Evolutionary conservation across 2,329 filamentous ascomycete species (phyloP), one percentile per base, ranked within the genome.

Genomic region (Thelonectria rubi): DNA sequence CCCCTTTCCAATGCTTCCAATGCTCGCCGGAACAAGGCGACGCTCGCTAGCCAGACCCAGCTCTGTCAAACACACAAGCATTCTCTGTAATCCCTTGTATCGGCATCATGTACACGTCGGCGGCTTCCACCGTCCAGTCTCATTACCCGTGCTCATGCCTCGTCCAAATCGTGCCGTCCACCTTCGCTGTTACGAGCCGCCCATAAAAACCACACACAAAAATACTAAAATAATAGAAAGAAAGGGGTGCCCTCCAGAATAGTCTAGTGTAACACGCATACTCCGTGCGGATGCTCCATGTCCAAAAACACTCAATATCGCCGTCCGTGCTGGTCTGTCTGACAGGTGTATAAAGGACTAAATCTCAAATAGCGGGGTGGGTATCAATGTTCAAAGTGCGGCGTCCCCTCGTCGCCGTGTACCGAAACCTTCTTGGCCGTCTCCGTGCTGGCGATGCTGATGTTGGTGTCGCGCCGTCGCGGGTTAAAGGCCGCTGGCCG

Each of bases 401-500:
- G 69, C 65, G 50, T 63, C 60, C 66, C 64, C 63, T 74, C 73
- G 64, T 75, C 77, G 62, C 74, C 75, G 62, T 77, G 73, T 51
- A 79, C 69, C 40, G 76, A 65, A 17, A 86, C 72, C 72, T 87
- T 87, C 76, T 88, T 89, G 40, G 87, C 87, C 45, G 87, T 89
- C 67, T 88, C 87, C 1, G 85, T 87, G 70, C 86, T 88, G 32
- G 82, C 84, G 26, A 86, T 83, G 65, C 85, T 88, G 1, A 83
- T 84, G 66, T 87, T 86, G 55, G 86, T 89, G 65, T 86, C 84
- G 32, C 87, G 81, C 58, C 86, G 79, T 62, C 77, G 78, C 2
- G 80, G 76, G 47, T 76, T 77, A 53, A 77, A 77, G 30, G 74
- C 76, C 14, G 75, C 51, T 62, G 67, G 37, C 59, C 64, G 53